phyloP scores from a whole-genome alignment of 176 grass and related monocot species.

The Hordeum vulgare region MorexV3_pseudomolecules_assembly NC_058520.1:523683058-523683557 shows the following conservation, averaged over 20 bases:
- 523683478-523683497: too few relatives aligned
- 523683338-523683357: not conserved
- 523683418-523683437: not conserved
- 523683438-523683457: too few relatives aligned
- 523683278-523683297: not conserved
- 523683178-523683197: slow-evolving; percentile 31
- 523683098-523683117: too few relatives aligned
- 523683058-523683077: not conserved
- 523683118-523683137: too few relatives aligned
- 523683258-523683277: slow-evolving; percentile 36
- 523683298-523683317: not conserved
- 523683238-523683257: slow-evolving; percentile 40
- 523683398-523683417: too few relatives aligned
- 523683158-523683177: slow-evolving; percentile 46
- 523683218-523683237: slow-evolving; percentile 49
- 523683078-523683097: not conserved
- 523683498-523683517: too few relatives aligned
- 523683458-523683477: too few relatives aligned
- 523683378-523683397: too few relatives aligned
- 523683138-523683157: not conserved
- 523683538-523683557: too few relatives aligned
- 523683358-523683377: too few relatives aligned
- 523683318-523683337: slow-evolving; percentile 34
- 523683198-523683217: slow-evolving; percentile 30
- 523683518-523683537: too few relatives aligned